Base-by-base conservation (phyloP, 768 basidiomycete genomes). In the Tulasnella sp. region DNA sequence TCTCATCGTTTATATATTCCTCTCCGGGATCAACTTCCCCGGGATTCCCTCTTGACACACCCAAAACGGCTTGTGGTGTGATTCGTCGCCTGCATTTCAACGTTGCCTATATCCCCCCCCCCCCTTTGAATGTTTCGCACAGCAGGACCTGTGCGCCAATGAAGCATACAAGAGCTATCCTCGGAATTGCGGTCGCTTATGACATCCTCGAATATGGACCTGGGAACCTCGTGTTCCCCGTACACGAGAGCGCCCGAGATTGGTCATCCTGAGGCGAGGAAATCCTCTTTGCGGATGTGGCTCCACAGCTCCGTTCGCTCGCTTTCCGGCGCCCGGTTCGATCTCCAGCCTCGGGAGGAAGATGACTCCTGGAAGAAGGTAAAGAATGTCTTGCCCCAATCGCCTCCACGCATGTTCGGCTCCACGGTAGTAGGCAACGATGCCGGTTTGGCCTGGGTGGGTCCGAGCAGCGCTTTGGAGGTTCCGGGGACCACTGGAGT, bases 401-500 rank as follows among this genome's bases (percentile, higher is more conserved):
- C 95, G 11, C 92, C 81, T 77, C 84, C 90, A 81, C 82, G 83
- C 76, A 85, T 88, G 82, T 85, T 88, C 80, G 87, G 90, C 0
- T 71, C 70, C 16, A 80, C 71, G 37, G 93, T 93, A 81, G 96
- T 97, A 0, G 96, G 97, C n/a, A 1, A 94, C 88, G 0, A 98
- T 84, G 4, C 88, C 42, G 87, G 57, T 85, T 86, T 0, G 97
- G 97, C n/a, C 88, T 88, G 84, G 99, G 98, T n/a, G n/a, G n/a
- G n/a, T n/a, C n/a, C n/a, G n/a, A n/a, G n/a, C n/a, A n/a, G n/a
- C n/a, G n/a, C 84, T 79, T 91, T 90, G 0, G 35, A 35, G 42
- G 99, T 88, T 82, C 98, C 97, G 0, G 93, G 93, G 5, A 98
- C 88, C 35, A 0, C 93, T 87, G 0, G 95, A 97, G 82, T 99